Evolutionary conservation across 1,284 basidiomycete species (phyloP), one percentile per base, ranked within the genome.

Genomic region (Rugosomyces carneus): DNA sequence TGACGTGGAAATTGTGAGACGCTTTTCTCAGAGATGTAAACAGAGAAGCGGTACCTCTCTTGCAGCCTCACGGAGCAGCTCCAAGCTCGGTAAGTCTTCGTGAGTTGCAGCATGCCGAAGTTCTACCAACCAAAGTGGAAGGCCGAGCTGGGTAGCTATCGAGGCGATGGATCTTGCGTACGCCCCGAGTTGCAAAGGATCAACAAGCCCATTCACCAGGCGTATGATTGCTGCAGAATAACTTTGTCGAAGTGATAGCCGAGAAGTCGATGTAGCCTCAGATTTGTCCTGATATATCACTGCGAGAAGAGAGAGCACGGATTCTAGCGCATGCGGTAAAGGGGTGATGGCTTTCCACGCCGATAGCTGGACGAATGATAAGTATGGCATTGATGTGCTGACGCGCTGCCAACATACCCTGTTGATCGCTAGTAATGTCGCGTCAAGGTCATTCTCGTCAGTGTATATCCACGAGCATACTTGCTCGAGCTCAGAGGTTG

Each of bases 91-190:
- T 13, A 99, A 68, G 53, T 96, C 92, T 59, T 99, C 95, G 60
- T 99, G 95, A 1, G 95, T 99, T 7, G 91, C 90, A 21, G 91
- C 87, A 68, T 99, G 95, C 29, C 95, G 77, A 4, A 99, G 72
- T 53, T 97, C 90, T n/a, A 99, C 93, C 15, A 99, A 75, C 80
- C 89, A 93, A 0, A 76, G 68, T 0, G 96, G 96, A 1, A 99
- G 70, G 0, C 86, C 87, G 19, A 99, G 77, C 51, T 93, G 84
- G 2, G 78, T 72, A 1, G 96, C 93, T 50, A 99, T 89, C 23
- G 85, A 81, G 0, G 88, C 82, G 56, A 99, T 97, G 1, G 93
- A 88, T 32, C 93, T 77, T 2, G 95, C 96, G 58, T 86, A 94
- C 35, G 73, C 72, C 24, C 93, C 91, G 2, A 83, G 78, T 60